These are phyloP conservation scores for Dryas alaskensis DNA, from an alignment of 306 rosid species.

Conservation along the genomic window DNA sequence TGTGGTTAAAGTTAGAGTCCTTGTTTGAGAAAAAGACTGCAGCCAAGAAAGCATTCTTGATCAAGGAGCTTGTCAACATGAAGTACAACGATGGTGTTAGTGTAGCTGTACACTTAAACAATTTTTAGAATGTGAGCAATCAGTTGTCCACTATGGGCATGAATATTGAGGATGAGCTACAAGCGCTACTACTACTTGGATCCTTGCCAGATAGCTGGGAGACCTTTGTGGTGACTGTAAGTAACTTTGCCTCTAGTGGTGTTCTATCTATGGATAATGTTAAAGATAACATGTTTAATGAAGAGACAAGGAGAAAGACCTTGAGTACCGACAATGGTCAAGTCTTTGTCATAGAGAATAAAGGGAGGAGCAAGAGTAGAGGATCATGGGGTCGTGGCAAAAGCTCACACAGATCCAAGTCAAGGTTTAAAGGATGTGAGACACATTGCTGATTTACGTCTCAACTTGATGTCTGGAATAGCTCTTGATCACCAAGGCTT, in stretches of 20 bases:
- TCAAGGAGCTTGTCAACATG: neutral
- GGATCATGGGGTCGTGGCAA: neutral
- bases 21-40: too few species aligned
- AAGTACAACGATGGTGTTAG: neutral
- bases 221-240: neutral
- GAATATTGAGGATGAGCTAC: neutral
- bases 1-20: too few species aligned
- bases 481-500: too few species aligned
- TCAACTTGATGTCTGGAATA: too few species aligned
- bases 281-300: neutral
- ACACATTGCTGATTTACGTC: too few species aligned
- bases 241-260: neutral
- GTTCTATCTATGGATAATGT: neutral
- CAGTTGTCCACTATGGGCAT: neutral
- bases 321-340: too few species aligned
- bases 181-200: neutral
- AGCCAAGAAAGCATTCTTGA: neutral
- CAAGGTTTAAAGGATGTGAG: too few species aligned
- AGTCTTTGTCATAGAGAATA: neutral
- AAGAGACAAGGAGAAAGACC: neutral
- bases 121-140: neutral
- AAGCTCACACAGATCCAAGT: neutral
- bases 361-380: neutral
- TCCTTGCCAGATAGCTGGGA: neutral
- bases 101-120: neutral